Evolutionary conservation across 441 rosid species (phyloP), one percentile per base, ranked within the genome.

Genomic region (Dalechampia spathulata): DNA sequence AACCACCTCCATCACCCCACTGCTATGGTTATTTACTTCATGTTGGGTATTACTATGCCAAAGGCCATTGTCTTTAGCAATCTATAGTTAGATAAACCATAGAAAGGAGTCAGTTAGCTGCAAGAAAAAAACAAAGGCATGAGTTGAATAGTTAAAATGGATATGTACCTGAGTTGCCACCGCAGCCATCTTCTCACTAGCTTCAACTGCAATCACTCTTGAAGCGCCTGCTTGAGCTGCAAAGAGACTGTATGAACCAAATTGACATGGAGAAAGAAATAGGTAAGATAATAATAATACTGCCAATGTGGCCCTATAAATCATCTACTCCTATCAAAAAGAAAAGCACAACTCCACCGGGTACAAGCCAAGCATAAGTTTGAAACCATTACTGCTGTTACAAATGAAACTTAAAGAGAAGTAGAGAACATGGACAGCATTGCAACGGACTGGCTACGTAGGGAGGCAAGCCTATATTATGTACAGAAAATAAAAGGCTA

Each of bases 171-270:
- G 91, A 20, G 86, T 80, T 60, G 98, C 96, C 41, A 89, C 91
- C 46, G 77, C 78, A 52, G 98, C 83, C 98, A 92, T 89, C 79
- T 89, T 92, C 64, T 86, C 75, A 39, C 96, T 92, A 55, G 98
- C 96, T 77, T 92, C 98, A 43, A 92, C 75, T 60, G 92, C 83
- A 76, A 89, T 69, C 48, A 92, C 96, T 76, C 85, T 81, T 50
- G 92, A 83, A 48, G 98, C 98, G 63, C 96, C 96, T 32, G 82
- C 96, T 78, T 76, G 72, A 58, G 95, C 90, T 32, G 96, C 90
- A 85, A 92, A 89, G 50, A 92, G 88, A 69, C 98, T 86, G 65
- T 48, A 56, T 25, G 22, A 52, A 38, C 45, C 11, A 57, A 60
- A 14, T 48, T 39, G 0, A 64, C 22, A 40, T 43, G 6, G 17